phyloP scores from a whole-genome alignment of 23 red algal species.

The Cyanidioschyzon merolae region DNA sequence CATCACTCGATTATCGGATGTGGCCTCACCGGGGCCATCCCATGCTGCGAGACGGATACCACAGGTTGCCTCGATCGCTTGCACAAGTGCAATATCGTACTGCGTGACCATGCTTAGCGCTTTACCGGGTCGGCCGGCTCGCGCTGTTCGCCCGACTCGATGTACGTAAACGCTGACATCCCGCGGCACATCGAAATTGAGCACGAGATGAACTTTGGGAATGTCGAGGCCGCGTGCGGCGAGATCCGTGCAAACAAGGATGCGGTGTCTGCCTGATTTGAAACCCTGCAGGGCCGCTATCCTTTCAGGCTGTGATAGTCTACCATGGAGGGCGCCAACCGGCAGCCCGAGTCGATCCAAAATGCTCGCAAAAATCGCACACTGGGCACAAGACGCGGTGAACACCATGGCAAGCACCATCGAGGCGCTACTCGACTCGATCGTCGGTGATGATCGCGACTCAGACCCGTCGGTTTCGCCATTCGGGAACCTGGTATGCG shows the following conservation, averaged over 20 bases:
- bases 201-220: conserved; percentile 64
- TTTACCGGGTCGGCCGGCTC: conserved; percentile 43
- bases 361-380: not conserved
- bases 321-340: not conserved
- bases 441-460: not conserved
- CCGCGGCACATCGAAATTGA: conserved; percentile 87
- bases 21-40: not conserved
- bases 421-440: not conserved
- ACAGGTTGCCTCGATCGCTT: conserved; percentile 4
- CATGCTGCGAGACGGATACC: not conserved
- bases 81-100: conserved; percentile 8
- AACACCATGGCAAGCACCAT: not conserved
- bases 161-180: conserved; percentile 91
- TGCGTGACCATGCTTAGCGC: conserved; percentile 73
- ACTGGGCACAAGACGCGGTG: not conserved
- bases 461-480: not conserved
- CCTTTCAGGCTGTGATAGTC: conserved; percentile 20
- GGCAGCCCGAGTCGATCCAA: not conserved
- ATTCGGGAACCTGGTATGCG: too few species aligned
- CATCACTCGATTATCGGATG: not conserved
- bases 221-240: conserved; percentile 90
- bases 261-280: conserved; percentile 44
- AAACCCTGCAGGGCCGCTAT: conserved; percentile 58
- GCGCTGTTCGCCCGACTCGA: conserved; percentile 79
- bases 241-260: conserved; percentile 87